These are phyloP conservation scores for Pichiaceae sp. DNA, from an alignment of 1,139 yeast species.

Conservation along the genomic window DNA sequence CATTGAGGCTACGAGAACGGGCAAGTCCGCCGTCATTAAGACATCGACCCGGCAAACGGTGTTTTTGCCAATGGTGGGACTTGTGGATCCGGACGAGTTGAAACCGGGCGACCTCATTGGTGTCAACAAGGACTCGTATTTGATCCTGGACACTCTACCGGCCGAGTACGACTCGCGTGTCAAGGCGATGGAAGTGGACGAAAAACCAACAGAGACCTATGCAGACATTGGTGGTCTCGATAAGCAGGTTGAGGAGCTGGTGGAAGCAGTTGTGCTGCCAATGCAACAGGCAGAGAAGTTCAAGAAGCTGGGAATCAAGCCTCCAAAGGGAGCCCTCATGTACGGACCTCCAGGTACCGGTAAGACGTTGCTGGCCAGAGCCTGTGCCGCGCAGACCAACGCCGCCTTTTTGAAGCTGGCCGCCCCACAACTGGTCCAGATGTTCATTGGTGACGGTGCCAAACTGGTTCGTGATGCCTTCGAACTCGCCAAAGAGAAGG, in stretches of 20 bases:
- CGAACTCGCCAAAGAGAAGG: conserved; percentile 97
- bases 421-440: conserved; percentile 97
- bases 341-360: conserved; percentile 99
- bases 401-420: conserved; percentile 97
- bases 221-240: conserved; percentile 97
- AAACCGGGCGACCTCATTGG: conserved; percentile 97
- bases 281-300: conserved; percentile 98
- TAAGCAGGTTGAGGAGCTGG: conserved; percentile 94
- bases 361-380: conserved; percentile 91
- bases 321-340: conserved; percentile 98
- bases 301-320: conserved; percentile 84
- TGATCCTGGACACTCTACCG: conserved; percentile 89
- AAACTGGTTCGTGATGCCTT: conserved; percentile 96
- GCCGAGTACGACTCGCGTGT: conserved; percentile 97
- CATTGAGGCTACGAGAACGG: conserved; percentile 82
- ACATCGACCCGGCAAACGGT: conserved; percentile 97
- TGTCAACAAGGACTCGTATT: conserved; percentile 92
- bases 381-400: conserved; percentile 98
- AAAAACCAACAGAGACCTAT: conserved; percentile 94
- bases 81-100: conserved; percentile 79
- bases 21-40: conserved; percentile 97
- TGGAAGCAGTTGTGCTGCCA: conserved; percentile 96
- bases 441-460: conserved; percentile 99
- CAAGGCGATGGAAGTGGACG: conserved; percentile 99
- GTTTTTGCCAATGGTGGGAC: conserved; percentile 88